Evolutionary conservation across 1,139 yeast species (phyloP).

Genomic region (Geotrichum fermentans): DNA sequence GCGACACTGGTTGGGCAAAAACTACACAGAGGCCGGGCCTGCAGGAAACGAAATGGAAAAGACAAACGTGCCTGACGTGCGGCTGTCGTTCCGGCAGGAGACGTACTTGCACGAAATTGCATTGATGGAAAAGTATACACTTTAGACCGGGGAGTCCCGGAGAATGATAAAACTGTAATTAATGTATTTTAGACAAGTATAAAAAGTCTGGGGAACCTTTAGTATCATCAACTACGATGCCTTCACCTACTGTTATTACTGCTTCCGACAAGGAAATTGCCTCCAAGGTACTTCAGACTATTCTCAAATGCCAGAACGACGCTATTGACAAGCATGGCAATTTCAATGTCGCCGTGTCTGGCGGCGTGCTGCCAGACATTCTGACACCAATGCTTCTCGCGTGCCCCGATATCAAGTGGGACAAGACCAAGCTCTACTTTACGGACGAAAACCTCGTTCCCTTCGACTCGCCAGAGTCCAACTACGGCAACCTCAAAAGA

Average conservation of each 20-base stretch:
- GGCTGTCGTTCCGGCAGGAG: constrained; percentile 76
- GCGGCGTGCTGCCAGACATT: constrained; percentile 81
- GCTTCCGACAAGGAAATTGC: constrained; percentile 33
- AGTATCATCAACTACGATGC: constrained; percentile 19
- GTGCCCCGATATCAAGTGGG: constrained; percentile 54
- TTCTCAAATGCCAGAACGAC: constrained; percentile 75
- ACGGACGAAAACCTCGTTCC: constrained; percentile 73
- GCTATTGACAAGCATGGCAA: constrained; percentile 40
- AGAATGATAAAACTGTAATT: not conserved
- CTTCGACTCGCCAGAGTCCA: constrained; percentile 60
- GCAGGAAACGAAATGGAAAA: constrained; percentile 85
- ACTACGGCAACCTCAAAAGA: constrained; percentile 57
- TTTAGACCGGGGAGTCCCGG: not conserved
- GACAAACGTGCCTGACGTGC: constrained; percentile 87
- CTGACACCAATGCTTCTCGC: constrained; percentile 66
- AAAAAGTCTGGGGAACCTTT: not conserved
- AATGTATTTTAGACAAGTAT: not conserved
- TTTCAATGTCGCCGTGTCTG: constrained; percentile 79
- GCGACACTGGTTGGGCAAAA: constrained; percentile 85
- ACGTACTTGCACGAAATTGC: constrained; percentile 72
- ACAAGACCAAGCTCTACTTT: constrained; percentile 64
- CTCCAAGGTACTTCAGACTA: constrained; percentile 78
- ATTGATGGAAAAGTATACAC: constrained; percentile 56
- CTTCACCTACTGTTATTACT: constrained; percentile 27
- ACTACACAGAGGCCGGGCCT: constrained; percentile 56